Percentiles rank a stretch among this genome's conserved stretches.
These are phyloP conservation scores for Kwoniella pini DNA, from an alignment of 768 basidiomycete species.

Conservation along the genomic window DNA sequence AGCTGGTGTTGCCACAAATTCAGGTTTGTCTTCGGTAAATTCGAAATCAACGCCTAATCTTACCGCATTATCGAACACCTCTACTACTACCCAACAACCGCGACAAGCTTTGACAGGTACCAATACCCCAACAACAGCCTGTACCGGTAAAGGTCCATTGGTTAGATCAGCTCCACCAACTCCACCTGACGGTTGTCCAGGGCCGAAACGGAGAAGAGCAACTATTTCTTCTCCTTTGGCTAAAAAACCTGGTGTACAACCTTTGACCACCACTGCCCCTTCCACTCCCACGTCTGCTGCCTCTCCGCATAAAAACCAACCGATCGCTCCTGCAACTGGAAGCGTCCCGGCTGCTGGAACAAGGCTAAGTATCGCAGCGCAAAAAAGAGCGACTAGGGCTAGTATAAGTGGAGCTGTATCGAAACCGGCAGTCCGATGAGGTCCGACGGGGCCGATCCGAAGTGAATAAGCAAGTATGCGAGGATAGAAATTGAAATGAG, in stretches of 20 bases:
- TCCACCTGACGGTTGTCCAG: conserved; percentile 40
- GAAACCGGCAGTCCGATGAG: not conserved
- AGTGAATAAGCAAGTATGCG: too few relatives aligned
- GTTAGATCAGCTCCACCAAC: conserved; percentile 35
- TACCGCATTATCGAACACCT: conserved; percentile 17
- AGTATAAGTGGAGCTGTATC: conserved; percentile 17
- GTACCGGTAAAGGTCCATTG: conserved; percentile 29
- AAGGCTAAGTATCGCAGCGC: conserved; percentile 13
- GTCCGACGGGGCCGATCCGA: too few relatives aligned
- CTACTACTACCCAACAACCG: not conserved
- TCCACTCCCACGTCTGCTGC: not conserved
- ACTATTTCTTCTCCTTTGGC: conserved; percentile 34
- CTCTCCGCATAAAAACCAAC: not conserved
- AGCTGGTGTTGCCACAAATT: not conserved
- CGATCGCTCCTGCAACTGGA: conserved; percentile 2
- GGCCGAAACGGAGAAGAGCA: conserved; percentile 42
- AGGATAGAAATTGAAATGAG: not conserved
- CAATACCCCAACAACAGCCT: conserved; percentile 1
- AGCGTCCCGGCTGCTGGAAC: conserved; percentile 15
- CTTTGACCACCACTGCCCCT: not conserved
- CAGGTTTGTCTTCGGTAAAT: conserved; percentile 19
- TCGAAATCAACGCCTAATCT: conserved; percentile 37
- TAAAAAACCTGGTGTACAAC: conserved; percentile 13
- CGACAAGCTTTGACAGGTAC: not conserved
- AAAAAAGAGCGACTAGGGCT: conserved; percentile 19